Base-by-base conservation (phyloP, 176 grass and related monocot genomes). In the Carex cristatella region DNA sequence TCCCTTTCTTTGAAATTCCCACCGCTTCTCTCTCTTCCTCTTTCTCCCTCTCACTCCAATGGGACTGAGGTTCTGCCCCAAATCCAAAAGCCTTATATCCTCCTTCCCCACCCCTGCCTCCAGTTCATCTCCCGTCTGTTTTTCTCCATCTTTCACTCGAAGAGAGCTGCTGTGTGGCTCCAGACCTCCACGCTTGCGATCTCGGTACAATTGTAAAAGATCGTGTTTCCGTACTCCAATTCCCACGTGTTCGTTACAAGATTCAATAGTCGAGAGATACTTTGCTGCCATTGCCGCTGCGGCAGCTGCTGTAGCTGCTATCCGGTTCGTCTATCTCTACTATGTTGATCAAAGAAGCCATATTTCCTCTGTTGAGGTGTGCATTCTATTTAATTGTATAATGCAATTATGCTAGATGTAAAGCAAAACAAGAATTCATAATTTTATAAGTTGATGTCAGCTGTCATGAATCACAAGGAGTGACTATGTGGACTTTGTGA, bases 1-100 rank as follows among this genome's bases (percentile, higher is more conserved):
- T 83, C 80, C 23, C 19, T 5, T 83, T 18, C 80, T 68, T 65
- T 62, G 79, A 81, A 81, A 81, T 64, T 65, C 79, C 53, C 76
- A 79, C 51, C 53, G 19, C 72, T 79, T 79, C 76, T 57, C 53
- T 31, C 32, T 33, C 0, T 54, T 19, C 4, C 27, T 35, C 70
- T 79, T 7, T 83, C 80, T 65, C 42, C 30, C 27, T 30, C 7
- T 81, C 15, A 60, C 59, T 28, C 10, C 28, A 82, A 66, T 65
- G 64, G 42, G 64, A 65, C 79, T 9, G 31, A 81, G 38, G 10
- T 27, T 62, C 58, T 64, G 61, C 61, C 79, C 79, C 79, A 83
- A 83, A 83, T 65, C 80, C 19, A 83, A 83, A 66, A 18, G 38
- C 13, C 62, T 67, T 15, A 68, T 83, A 63, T 83, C 60, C 7